These are phyloP conservation scores for Verticillium isaacii DNA, from an alignment of 2,329 filamentous ascomycete genomes.

Conservation along the genomic window DNA sequence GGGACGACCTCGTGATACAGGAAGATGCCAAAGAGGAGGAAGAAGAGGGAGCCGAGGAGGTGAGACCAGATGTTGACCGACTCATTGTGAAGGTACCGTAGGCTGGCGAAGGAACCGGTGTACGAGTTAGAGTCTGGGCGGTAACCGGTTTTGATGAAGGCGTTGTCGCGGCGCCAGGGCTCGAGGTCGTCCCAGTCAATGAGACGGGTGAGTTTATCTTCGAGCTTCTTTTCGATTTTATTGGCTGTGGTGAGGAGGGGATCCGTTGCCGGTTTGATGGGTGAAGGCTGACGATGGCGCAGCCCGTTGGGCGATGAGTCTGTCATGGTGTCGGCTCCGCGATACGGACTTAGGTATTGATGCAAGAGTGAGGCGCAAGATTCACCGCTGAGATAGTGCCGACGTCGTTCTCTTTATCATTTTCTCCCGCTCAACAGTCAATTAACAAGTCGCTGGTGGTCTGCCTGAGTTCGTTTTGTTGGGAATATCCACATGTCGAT, in stretches of 20 bases:
- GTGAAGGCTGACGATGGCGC: neutral
- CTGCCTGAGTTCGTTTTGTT: neutral
- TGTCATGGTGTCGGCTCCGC: neutral
- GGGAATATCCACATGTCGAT: neutral
- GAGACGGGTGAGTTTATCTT: constrained; percentile 29
- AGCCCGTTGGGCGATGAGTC: neutral
- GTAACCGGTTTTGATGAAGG: constrained; percentile 50
- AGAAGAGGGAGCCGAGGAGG: constrained; percentile 59
- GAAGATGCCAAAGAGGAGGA: constrained; percentile 43
- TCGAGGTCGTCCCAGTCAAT: constrained; percentile 56
- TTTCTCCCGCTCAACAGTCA: neutral
- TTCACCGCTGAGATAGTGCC: neutral
- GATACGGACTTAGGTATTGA: neutral
- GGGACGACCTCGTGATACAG: constrained; percentile 56
- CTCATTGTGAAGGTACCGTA: constrained; percentile 56
- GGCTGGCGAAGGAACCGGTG: constrained; percentile 36
- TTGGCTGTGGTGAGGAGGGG: constrained; percentile 18
- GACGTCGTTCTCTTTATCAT: neutral
- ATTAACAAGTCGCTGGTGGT: neutral
- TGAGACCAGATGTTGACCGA: constrained; percentile 61
- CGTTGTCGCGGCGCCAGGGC: constrained; percentile 56
- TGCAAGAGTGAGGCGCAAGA: neutral
- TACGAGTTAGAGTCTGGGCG: constrained; percentile 46
- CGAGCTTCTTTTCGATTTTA: constrained; percentile 33
- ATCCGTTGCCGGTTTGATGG: neutral